Conservation (phyloP, 257 asterid species). For the Cordia subcordata region DNA sequence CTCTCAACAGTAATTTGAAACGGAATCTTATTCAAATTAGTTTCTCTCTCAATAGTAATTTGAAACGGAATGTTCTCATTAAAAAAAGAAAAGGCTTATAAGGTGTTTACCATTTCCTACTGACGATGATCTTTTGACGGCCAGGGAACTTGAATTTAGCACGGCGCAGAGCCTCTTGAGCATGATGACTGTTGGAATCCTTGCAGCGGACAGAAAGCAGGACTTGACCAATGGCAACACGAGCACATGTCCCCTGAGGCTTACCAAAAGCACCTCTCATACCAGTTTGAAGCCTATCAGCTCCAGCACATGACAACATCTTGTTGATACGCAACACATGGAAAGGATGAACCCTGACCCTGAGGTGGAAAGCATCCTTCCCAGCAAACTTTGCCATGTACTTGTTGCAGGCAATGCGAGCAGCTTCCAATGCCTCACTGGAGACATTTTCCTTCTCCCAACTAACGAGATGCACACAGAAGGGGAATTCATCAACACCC, state of each 20-base stretch:
- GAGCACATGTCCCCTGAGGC: conserved; percentile 3
- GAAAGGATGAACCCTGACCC: conserved; percentile 8
- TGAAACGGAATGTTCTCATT: too few relatives aligned
- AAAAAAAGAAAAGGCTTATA: neutral
- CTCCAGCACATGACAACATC: conserved; percentile 10
- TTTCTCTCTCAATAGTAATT: too few relatives aligned
- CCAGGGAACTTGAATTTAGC: conserved; percentile 9
- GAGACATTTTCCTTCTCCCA: conserved; percentile 9
- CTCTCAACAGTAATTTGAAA: too few relatives aligned
- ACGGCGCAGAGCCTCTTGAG: conserved; percentile 6
- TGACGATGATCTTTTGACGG: conserved; percentile 5
- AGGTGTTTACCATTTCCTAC: conserved; percentile 5
- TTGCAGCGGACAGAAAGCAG: conserved; percentile 3
- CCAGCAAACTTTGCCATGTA: conserved; percentile 4
- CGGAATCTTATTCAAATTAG: too few relatives aligned
- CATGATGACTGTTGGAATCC: neutral
- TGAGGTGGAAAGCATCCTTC: conserved; percentile 4
- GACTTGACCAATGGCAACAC: conserved; percentile 4
- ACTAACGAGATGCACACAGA: conserved; percentile 1
- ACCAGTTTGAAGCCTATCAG: conserved; percentile 9
- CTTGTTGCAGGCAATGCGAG: conserved; percentile 5
- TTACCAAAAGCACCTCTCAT: conserved; percentile 9
- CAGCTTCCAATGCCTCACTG: conserved; percentile 8
- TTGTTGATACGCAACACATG: conserved; percentile 4
- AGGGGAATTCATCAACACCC: conserved; percentile 4